Base-by-base conservation (phyloP, 2,329 filamentous ascomycete species). In the Alternaria metachromatica region DNA sequence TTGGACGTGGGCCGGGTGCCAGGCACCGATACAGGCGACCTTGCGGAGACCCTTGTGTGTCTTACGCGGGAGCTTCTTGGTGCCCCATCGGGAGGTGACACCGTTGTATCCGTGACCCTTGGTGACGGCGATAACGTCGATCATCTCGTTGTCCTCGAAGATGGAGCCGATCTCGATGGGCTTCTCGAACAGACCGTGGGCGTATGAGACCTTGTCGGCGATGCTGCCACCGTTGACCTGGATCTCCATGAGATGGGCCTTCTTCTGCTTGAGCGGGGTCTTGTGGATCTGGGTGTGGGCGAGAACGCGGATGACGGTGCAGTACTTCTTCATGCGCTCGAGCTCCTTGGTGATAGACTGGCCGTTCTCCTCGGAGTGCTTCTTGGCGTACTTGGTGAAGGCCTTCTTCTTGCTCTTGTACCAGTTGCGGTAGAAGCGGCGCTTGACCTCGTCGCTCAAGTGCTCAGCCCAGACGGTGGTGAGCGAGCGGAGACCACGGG, bases 321-420 rank as follows among this genome's bases (percentile, higher is more conserved):
- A 97, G 93, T 99, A 99, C 89, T 98, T 98, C 93, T 97, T 97
- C 87, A 99, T 98, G 86, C 96, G 94, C 92, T 98, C 96, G 82
- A 99, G 90, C 87, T 99, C 96, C 83, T 93, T 92, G 85, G 92
- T 94, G 88, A 98, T 92, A 81, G 93, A 94, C 78, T 92, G 87
- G 80, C 93, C 94, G 86, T 85, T 92, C 87, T 86, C 91, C 88
- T 98, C 95, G 72, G 95, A 94, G 91, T 98, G 93, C 91, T 97
- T 95, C 93, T 98, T 99, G 88, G 96, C 93, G 87, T 99, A 99
- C 89, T 97, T 97, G 89, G 96, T 99, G 89, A 99, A 99, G 70
- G 96, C 96, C 95, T 99, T 99, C 93, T 97, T 98, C 94, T 99
- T 99, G 90, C 90, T 94, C 92, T 97, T 97, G 92, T 99, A 99